Conservation (phyloP, 1,284 basidiomycete genomes). For the Flammula alnicola region DNA sequence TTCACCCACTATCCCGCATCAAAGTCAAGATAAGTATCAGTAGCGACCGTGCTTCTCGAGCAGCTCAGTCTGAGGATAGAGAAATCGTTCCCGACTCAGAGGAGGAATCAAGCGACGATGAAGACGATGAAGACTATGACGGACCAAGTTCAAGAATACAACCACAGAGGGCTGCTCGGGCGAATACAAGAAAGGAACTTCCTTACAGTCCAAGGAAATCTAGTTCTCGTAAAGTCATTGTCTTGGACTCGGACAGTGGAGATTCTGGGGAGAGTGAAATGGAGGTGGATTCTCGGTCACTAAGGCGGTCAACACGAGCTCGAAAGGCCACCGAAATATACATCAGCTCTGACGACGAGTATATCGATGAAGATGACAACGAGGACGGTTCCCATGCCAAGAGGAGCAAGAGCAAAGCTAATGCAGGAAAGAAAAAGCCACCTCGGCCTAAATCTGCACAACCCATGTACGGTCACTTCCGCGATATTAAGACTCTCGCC, state of each 20-base stretch:
- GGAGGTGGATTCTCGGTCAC: slow-evolving; percentile 24
- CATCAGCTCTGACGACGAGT: slow-evolving; percentile 39
- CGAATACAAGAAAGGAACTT: slow-evolving; percentile 36
- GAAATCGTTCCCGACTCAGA: slow-evolving; percentile 40
- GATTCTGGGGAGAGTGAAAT: slow-evolving; percentile 35
- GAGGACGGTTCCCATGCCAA: too few relatives aligned
- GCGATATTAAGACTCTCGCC: slow-evolving; percentile 58
- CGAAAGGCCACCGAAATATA: slow-evolving; percentile 40
- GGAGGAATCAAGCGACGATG: slow-evolving; percentile 30
- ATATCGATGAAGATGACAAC: slow-evolving; percentile 24
- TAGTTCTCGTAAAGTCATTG: slow-evolving; percentile 36
- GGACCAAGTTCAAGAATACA: slow-evolving; percentile 19
- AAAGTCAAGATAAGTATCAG: slow-evolving; percentile 38
- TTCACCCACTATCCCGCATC: slow-evolving; percentile 66
- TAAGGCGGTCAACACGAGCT: slow-evolving; percentile 43
- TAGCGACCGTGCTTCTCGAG: slow-evolving; percentile 37
- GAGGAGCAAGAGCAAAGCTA: slow-evolving; percentile 22
- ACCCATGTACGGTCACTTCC: slow-evolving; percentile 67
- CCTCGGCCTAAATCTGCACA: slow-evolving; percentile 21
- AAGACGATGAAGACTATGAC: slow-evolving; percentile 31
- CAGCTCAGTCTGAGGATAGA: slow-evolving; percentile 20
- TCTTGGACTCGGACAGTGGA: slow-evolving; percentile 46
- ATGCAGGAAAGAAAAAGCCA: slow-evolving; percentile 33
- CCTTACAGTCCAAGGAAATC: slow-evolving; percentile 71
- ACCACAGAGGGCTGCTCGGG: slow-evolving; percentile 17